Conservation (phyloP, 805 yeast genomes). For the Kodamaea sagamina region DNA sequence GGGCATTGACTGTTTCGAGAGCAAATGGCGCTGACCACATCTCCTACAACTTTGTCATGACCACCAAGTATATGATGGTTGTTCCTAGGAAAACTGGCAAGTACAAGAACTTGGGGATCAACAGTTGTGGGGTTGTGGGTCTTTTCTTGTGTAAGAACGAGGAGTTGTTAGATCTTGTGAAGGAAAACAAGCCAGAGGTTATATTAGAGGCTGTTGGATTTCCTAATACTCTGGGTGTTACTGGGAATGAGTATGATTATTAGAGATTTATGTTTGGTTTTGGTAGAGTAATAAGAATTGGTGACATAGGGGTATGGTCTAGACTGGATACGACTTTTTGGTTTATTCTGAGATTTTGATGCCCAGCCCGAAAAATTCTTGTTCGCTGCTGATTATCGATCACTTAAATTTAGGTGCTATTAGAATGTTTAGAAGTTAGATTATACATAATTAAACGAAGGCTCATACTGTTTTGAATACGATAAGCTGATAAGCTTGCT, state of each 20-base stretch:
- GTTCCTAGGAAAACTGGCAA: conserved; percentile 74
- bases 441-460: too few relatives aligned
- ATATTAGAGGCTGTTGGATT: conserved; percentile 69
- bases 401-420: too few relatives aligned
- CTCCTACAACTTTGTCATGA: conserved; percentile 81
- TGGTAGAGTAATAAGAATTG: too few relatives aligned
- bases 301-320: too few relatives aligned
- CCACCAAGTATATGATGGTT: conserved; percentile 78
- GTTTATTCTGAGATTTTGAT: too few relatives aligned
- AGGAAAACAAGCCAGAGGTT: conserved; percentile 48
- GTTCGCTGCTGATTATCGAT: too few relatives aligned
- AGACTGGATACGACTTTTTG: too few relatives aligned
- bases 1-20: conserved; percentile 66
- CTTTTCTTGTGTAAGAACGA: conserved; percentile 72
- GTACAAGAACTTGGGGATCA: conserved; percentile 61
- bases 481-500: too few relatives aligned
- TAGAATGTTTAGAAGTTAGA: too few relatives aligned
- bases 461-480: too few relatives aligned
- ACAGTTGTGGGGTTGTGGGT: conserved; percentile 81
- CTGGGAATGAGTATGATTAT: conserved; percentile 67
- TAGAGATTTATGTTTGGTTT: too few relatives aligned
- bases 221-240: conserved; percentile 56
- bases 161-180: conserved; percentile 50
- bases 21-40: conserved; percentile 48
- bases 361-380: too few relatives aligned